Conservation (phyloP, 805 yeast species). For the Wickerhamomyces kurtzmanii region DNA sequence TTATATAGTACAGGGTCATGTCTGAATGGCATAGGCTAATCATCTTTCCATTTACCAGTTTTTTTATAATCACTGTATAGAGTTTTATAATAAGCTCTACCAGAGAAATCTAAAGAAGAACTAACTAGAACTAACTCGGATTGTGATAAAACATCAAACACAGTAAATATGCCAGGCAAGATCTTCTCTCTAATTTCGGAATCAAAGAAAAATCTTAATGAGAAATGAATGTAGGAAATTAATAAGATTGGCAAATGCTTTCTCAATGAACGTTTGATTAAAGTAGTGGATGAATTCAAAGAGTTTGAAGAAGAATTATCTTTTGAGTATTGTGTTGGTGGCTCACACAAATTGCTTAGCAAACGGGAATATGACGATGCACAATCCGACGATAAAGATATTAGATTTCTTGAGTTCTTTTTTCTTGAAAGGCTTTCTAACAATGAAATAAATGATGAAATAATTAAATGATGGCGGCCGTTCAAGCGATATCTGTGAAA, state of each 20-base stretch:
- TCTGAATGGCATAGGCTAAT: too few species aligned
- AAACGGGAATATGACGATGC: slow-evolving; percentile 48
- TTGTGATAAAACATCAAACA: slow-evolving; percentile 62
- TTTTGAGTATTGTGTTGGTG: slow-evolving; percentile 28
- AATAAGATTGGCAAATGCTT: slow-evolving; percentile 52
- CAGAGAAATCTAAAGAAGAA: slow-evolving; percentile 56
- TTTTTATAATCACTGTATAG: slow-evolving; percentile 66
- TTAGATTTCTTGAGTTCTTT: slow-evolving; percentile 6
- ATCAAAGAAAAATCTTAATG: slow-evolving; percentile 39
- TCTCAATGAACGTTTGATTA: slow-evolving; percentile 52
- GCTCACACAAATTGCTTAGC: slow-evolving; percentile 65
- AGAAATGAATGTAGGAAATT: slow-evolving; percentile 44
- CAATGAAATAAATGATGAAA: slow-evolving; percentile 35
- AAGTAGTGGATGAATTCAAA: slow-evolving; percentile 44
- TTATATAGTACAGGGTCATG: too few species aligned
- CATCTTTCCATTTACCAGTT: slow-evolving; percentile 76
- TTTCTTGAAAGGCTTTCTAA: slow-evolving; percentile 34
- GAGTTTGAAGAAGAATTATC: slow-evolving; percentile 21
- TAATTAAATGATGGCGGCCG: slow-evolving; percentile 63
- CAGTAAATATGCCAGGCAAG: slow-evolving; percentile 43
- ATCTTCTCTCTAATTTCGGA: slow-evolving; percentile 37
- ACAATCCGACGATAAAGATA: slow-evolving; percentile 20
- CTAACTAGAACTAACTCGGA: slow-evolving; percentile 56
- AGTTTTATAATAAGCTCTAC: slow-evolving; percentile 56
- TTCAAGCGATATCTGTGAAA: slow-evolving; percentile 62